Base-by-base conservation (phyloP, 83 land plant genomes). In the Picea abies region DNA sequence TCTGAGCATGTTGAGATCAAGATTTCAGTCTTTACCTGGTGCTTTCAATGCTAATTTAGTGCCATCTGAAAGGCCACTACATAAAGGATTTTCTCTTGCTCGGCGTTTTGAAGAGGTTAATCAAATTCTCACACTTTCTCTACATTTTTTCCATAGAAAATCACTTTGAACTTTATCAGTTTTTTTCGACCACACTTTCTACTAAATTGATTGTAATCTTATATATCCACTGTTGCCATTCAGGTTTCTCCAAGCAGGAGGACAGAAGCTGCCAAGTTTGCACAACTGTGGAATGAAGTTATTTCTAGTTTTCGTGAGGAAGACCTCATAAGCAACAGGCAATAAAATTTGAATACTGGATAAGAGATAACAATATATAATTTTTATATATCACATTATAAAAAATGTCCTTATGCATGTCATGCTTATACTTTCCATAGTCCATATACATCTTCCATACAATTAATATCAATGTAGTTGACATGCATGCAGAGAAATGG, bases 221-320 rank as follows among this genome's bases (percentile, higher is more conserved):
- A 67, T 39, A 67, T 80, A 14, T 32, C n/a, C n/a, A 41, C 83
- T 41, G 62, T 23, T 71, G 44, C 39, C 39, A 17, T 82, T 32
- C 82, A 94, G 96, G 88, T 80, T 63, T 67, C 85, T 60, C 86
- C 91, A 83, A 86, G 85, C 80, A 84, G 83, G 78, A 91, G 93
- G 89, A 89, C 88, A 63, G 89, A 95, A 79, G 95, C 94, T 82
- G 96, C 98, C 72, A 95, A 91, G 78, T 95, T 95, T 85, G 93
- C 96, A 85, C 98, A 95, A 81, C 68, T 95, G 49, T 95, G 98
- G 98, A 95, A 95, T 93, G 98, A 92, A 87, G 80, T 95, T 35
- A 93, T 95, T 79, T 82, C 86, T 80, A 89, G 93, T 80, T 93
- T 95, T 73, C 91, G 96, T 3, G 96, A 93, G 81, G 98, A 96